Percentiles rank a stretch among this genome's conserved stretches.
Conservation (phyloP, 208 protist species). For the Acanthamoeba culbertsoni region DNA sequence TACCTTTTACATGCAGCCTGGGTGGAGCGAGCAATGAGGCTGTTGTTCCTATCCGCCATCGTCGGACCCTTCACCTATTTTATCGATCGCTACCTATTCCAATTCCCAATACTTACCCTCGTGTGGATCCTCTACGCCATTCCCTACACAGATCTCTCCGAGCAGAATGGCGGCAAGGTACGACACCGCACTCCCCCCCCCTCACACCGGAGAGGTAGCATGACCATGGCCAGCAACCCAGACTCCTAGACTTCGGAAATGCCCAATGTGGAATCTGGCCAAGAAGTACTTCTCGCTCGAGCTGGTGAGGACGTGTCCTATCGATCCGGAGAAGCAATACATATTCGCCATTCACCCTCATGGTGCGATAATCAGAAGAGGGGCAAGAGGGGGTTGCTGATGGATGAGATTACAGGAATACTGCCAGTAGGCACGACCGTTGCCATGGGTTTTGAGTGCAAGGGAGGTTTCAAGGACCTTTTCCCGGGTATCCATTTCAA, state of each 20-base stretch:
- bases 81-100: not conserved
- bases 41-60: not conserved
- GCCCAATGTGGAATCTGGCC: constrained; percentile 20
- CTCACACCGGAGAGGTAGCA: too few species aligned
- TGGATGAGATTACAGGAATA: too few species aligned
- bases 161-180: constrained; percentile 47
- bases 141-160: constrained; percentile 26
- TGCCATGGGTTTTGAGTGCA: not conserved
- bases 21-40: not conserved
- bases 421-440: not conserved
- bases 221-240: not conserved
- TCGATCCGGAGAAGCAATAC: constrained; percentile 53
- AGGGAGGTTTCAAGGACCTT: not conserved
- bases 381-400: too few species aligned
- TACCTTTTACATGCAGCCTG: not conserved
- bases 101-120: not conserved
- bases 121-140: not conserved
- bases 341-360: constrained; percentile 49
- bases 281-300: constrained; percentile 22
- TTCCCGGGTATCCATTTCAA: constrained; percentile 53
- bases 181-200: too few species aligned
- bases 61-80: not conserved
- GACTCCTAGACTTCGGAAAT: not conserved
- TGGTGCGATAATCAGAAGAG: too few species aligned
- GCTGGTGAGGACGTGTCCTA: constrained; percentile 1